Conservation (phyloP, 345 rosid genomes). For the Carallia pectinifolia region DNA sequence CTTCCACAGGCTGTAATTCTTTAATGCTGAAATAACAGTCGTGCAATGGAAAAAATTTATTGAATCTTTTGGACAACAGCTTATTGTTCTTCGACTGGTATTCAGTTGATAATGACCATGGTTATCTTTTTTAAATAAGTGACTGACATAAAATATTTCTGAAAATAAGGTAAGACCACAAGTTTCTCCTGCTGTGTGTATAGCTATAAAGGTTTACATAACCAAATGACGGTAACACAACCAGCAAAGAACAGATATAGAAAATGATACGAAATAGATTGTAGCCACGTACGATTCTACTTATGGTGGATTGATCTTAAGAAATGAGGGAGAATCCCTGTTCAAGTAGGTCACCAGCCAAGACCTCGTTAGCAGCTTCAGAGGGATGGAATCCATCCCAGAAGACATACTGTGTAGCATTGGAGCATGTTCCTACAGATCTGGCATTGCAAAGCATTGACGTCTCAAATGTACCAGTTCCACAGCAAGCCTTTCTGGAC, state of each 20-base stretch:
- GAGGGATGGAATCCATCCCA: slow-evolving; percentile 98
- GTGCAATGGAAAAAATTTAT: too few species aligned
- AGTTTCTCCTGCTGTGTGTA: not conserved
- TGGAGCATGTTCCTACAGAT: slow-evolving; percentile 67
- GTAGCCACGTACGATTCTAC: not conserved
- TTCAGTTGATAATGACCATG: too few species aligned
- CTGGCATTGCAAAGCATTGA: slow-evolving; percentile 72
- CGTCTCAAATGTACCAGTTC: slow-evolving; percentile 78
- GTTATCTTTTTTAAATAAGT: too few species aligned
- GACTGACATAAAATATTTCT: too few species aligned
- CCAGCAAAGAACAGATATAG: not conserved
- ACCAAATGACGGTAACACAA: not conserved
- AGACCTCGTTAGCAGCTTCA: slow-evolving; percentile 67
- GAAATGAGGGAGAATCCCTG: slow-evolving; percentile 77
- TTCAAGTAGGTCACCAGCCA: slow-evolving; percentile 59
- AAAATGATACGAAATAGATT: not conserved
- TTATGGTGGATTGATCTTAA: slow-evolving; percentile 29
- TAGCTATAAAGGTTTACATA: not conserved
- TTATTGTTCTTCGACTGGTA: too few species aligned
- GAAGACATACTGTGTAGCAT: slow-evolving; percentile 77
- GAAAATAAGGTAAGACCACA: too few species aligned
- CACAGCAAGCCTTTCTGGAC: slow-evolving; percentile 82
- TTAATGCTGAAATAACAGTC: too few species aligned
- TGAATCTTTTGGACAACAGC: too few species aligned
- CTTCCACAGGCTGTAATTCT: too few species aligned